phyloP scores from a whole-genome alignment of 2,329 filamentous ascomycete genomes.

The Cercospora zeina region DNA sequence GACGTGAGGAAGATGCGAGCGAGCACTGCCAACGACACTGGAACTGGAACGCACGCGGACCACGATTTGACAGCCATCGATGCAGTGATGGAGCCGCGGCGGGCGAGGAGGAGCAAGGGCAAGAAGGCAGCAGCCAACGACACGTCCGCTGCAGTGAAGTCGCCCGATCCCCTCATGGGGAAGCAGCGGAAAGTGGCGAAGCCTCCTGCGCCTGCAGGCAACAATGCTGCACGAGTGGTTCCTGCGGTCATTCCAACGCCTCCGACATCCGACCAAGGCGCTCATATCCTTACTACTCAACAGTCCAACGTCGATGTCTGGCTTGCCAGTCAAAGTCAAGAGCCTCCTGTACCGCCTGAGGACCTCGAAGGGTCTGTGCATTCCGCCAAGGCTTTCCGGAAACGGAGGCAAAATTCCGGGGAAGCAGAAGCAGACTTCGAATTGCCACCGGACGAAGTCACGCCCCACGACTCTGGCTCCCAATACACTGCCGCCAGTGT shows the following conservation, averaged over 20 bases:
- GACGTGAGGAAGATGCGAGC: neutral
- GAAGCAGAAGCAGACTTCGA: slow-evolving; percentile 27
- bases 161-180: neutral
- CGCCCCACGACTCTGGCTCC: slow-evolving; percentile 16
- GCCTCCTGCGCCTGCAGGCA: neutral
- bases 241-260: slow-evolving; percentile 15
- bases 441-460: slow-evolving; percentile 10
- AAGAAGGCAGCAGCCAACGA: neutral
- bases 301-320: slow-evolving; percentile 13
- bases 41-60: neutral
- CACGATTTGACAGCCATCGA: neutral
- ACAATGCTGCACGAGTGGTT: neutral
- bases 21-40: neutral
- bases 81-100: neutral
- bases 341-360: slow-evolving; percentile 17
- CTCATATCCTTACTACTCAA: neutral
- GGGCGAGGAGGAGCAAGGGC: neutral
- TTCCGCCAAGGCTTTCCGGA: slow-evolving; percentile 18
- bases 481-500: neutral
- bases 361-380: neutral
- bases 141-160: neutral
- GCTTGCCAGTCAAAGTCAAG: slow-evolving; percentile 19
- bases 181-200: slow-evolving; percentile 9
- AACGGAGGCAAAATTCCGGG: slow-evolving; percentile 22
- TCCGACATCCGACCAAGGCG: slow-evolving; percentile 16